Evolutionary conservation across 176 grass and related monocot genomes (phyloP).

Genomic region (Carex pumila): DNA sequence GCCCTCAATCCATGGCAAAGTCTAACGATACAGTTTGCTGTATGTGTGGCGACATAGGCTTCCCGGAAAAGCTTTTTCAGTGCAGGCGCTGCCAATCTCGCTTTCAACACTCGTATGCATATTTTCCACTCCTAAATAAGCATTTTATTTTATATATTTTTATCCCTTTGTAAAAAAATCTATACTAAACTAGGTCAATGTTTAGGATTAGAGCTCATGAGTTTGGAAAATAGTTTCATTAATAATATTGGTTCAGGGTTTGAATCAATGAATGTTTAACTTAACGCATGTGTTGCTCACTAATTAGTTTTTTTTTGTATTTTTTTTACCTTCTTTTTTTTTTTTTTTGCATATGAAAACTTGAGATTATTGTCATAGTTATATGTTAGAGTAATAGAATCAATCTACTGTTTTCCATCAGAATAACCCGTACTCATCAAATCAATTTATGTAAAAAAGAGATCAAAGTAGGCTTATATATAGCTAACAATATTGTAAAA

Average conservation of each 20-base stretch:
- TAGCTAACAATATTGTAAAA: neutral
- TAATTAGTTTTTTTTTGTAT: neutral
- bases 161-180: neutral
- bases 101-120: constrained; percentile 84
- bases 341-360: neutral
- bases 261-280: neutral
- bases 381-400: neutral
- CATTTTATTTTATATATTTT: neutral
- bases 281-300: neutral
- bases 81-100: constrained; percentile 73
- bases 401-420: neutral
- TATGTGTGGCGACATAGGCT: constrained; percentile 98
- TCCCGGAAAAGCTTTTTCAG: constrained; percentile 94
- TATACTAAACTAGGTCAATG: neutral
- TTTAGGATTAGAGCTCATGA: neutral
- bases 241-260: neutral
- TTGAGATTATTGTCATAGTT: neutral
- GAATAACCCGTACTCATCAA: neutral
- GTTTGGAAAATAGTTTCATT: neutral
- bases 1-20: constrained; percentile 22
- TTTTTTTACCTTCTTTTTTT: neutral
- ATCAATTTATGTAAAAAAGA: neutral
- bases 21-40: constrained; percentile 50
- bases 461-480: neutral
- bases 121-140: neutral